Percentiles rank a stretch among this genome's conserved stretches.
phyloP scores from a whole-genome alignment of 352 stramenopile species.

The Globisporangium sylvaticum region DNA sequence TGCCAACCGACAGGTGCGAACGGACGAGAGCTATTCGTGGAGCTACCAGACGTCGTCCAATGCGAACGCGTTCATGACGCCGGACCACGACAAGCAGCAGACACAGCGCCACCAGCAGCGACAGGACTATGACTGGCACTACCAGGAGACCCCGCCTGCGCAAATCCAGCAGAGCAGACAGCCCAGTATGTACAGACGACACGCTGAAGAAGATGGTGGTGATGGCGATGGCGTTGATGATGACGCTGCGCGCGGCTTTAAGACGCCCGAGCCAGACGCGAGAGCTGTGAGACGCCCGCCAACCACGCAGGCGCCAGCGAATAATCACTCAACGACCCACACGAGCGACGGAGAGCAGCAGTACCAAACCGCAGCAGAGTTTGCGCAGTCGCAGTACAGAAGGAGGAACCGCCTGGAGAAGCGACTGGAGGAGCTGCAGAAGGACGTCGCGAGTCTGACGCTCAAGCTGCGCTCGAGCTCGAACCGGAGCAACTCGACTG shows the following conservation, averaged over 20 bases:
- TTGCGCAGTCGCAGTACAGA: slow-evolving; percentile 37
- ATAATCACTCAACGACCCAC: background rate
- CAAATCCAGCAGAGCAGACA: slow-evolving; percentile 10
- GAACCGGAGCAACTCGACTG: slow-evolving; percentile 28
- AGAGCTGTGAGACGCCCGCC: background rate
- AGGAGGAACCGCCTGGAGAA: slow-evolving; percentile 60
- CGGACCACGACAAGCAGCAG: slow-evolving; percentile 4
- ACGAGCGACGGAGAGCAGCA: slow-evolving; percentile 12
- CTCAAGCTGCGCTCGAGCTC: slow-evolving; percentile 44
- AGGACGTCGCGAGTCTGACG: slow-evolving; percentile 72
- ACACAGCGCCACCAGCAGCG: background rate
- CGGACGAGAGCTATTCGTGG: background rate
- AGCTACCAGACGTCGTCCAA: background rate
- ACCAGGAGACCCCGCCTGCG: slow-evolving; percentile 16
- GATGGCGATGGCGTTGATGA: background rate
- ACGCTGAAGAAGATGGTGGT: background rate
- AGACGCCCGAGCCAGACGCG: slow-evolving; percentile 6
- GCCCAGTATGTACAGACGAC: background rate
- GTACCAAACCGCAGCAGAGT: slow-evolving; percentile 11
- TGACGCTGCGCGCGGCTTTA: slow-evolving; percentile 1
- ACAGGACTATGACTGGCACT: slow-evolving; percentile 11
- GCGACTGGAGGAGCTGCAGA: slow-evolving; percentile 66
- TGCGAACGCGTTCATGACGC: slow-evolving; percentile 7
- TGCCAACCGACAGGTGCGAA: background rate
- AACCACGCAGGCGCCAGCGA: background rate